Base-by-base conservation (phyloP, 257 asterid genomes). In the Forsythia suspensa region DNA sequence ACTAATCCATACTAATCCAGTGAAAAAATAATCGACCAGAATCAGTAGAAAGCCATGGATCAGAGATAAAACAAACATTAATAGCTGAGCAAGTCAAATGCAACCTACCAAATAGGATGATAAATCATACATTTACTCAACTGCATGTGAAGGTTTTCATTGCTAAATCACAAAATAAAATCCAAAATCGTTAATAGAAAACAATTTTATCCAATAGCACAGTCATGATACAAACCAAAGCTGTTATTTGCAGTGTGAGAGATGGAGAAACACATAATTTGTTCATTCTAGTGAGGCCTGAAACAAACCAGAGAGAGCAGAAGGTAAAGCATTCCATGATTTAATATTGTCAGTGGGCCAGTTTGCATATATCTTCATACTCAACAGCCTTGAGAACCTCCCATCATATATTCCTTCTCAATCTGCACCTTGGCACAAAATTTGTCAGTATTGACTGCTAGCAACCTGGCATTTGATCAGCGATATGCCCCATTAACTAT, bases 401-500 rank as follows among this genome's bases (percentile, higher is more conserved):
- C 99, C 97, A 36, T 91, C 97, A 84, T 95, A 93, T 55, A 93
- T 74, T 41, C 99, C 86, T 90, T 93, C 88, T 89, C 98, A 87
- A 95, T 90, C 87, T 92, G 93, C 76, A 95, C 91, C 85, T 89
- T 90, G 21, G 97, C 98, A 76, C 92, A 85, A 67, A 90, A 93
- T 7, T 85, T 91, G 42, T 86, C 89, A 8, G 92, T 79, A 85
- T 93, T 89, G 42, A 93, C 86, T 0, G 88, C 92, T 11, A 92
- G 75, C 85, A 93, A 78, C 87, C 87, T 91, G 0, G 96, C 97
- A 77, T 82, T 84, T 80, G 92, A 90, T 65, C 95, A 97, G 8
- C 97, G 94, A 79, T 93, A 95, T 0, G 97, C 98, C 84, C 99
- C 99, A 52, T 95, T 95, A 61, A 93, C 96, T 48, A 95, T 90